Percentiles rank a stretch among this genome's conserved stretches.
phyloP scores from a whole-genome alignment of 2,329 filamentous ascomycete genomes.

The Colletotrichum phormii region DNA sequence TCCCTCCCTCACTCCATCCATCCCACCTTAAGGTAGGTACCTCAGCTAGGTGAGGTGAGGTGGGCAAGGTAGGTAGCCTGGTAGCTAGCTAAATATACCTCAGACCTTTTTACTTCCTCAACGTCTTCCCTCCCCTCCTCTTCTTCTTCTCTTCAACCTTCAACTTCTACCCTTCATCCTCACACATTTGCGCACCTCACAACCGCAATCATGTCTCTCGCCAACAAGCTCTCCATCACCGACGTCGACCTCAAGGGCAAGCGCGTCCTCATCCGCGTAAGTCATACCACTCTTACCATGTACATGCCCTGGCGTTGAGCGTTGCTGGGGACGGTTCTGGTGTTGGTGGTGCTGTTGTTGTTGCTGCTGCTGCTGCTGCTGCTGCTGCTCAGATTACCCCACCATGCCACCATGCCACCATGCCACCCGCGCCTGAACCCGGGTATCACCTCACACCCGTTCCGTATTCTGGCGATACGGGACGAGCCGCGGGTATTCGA shows the following conservation, averaged over 20 bases:
- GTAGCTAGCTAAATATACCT: constrained; percentile 37
- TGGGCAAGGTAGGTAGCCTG: background rate
- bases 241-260: constrained; percentile 99
- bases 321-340: background rate
- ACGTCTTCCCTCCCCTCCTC: constrained; percentile 41
- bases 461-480: constrained; percentile 36
- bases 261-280: constrained; percentile 95
- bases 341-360: background rate
- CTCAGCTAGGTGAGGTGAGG: too few relatives aligned
- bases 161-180: background rate
- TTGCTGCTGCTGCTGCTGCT: background rate
- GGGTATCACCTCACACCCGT: constrained; percentile 26
- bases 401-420: constrained; percentile 36
- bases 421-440: constrained; percentile 20
- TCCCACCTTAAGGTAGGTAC: constrained; percentile 26
- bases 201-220: constrained; percentile 85
- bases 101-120: constrained; percentile 32
- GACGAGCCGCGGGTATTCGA: constrained; percentile 27
- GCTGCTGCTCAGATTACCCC: constrained; percentile 24
- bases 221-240: constrained; percentile 96
- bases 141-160: constrained; percentile 22
- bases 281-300: constrained; percentile 48
- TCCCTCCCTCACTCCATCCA: constrained; percentile 32
- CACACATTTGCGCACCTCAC: constrained; percentile 33
- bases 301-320: background rate